Base-by-base conservation (phyloP, 1,284 basidiomycete genomes). In the Prillingera fragicola region DNA sequence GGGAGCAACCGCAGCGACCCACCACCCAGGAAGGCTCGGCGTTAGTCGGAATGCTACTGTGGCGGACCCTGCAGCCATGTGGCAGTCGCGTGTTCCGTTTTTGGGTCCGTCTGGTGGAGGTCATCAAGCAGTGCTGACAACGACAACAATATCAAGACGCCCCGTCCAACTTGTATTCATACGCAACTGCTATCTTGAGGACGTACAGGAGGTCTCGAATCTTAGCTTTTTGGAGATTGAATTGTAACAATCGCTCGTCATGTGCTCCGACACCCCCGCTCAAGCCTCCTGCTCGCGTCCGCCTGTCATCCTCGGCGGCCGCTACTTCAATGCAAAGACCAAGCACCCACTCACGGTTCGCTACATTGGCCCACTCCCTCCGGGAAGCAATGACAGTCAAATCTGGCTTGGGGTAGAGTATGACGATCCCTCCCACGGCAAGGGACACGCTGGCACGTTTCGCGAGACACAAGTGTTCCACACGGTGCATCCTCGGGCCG, bases 341-440 rank as follows among this genome's bases (percentile, higher is more conserved):
- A 34, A 33, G 1, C 49, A 47, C n/a, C 61, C 66, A 0, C 28
- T 68, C 10, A 71, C 69, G 13, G 34, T 71, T 6, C 56, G 55
- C 5, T 69, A 67, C 46, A 48, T 69, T 43, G 69, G 67, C 10
- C 48, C 49, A 1, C 60, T 69, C 0, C 57, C 59, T 8, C 55
- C 59, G 1, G 25, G 40, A n/a, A 23, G 24, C 22, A 41, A 42
- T 9, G 31, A 27, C 14, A 19, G 12, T 10, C 35, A 45, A 9
- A 43, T 71, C 13, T 98, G 94, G 92, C 77, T 92, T 5, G 94
- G 94, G 12, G 78, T 97, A 39, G 92, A 97, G 73, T 98, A 92
- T 87, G 94, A 98, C 61, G 82, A 90, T 60, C 76, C 83, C 5
- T 49, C 65, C 1, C 78, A 87, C 41, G 92, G 92, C 21, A 94